A percentile compares a stretch with the other conserved stretches of the same genome.
phyloP scores from a whole-genome alignment of 176 grass and related monocot genomes.

The Triticum dicoccoides region DNA sequence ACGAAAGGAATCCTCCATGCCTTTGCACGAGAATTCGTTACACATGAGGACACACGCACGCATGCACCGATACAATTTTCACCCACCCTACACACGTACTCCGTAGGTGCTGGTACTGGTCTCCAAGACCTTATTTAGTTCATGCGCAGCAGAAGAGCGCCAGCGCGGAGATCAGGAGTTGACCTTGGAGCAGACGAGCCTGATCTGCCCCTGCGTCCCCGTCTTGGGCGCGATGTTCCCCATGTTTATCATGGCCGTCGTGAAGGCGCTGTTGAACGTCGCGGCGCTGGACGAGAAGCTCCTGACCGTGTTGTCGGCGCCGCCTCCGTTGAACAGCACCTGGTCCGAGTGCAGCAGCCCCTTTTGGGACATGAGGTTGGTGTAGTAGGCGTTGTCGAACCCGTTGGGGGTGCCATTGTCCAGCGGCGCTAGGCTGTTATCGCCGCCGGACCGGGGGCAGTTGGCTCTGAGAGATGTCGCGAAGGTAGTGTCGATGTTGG shows the following conservation, averaged over 20 bases:
- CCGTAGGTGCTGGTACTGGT: not conserved
- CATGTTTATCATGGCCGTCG: slow-evolving; percentile 56
- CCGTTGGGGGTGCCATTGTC: slow-evolving; percentile 30
- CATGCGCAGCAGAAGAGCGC: not conserved
- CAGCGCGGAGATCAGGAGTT: not conserved
- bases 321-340: slow-evolving; percentile 45
- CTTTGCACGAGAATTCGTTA: too few relatives aligned
- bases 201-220: slow-evolving; percentile 30
- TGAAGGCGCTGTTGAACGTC: slow-evolving; percentile 48
- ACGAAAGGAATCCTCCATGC: too few relatives aligned
- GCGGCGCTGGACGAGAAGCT: slow-evolving; percentile 36
- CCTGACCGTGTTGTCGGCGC: slow-evolving; percentile 42
- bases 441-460: slow-evolving; percentile 30
- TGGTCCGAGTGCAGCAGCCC: slow-evolving; percentile 73
- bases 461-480: slow-evolving; percentile 32
- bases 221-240: slow-evolving; percentile 33
- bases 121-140: not conserved
- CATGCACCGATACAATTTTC: too few relatives aligned
- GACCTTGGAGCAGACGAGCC: slow-evolving; percentile 24
- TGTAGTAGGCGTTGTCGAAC: slow-evolving; percentile 66
- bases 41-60: too few relatives aligned
- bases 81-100: too few relatives aligned
- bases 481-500: slow-evolving; percentile 46
- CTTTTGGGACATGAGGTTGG: slow-evolving; percentile 40
- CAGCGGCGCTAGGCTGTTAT: slow-evolving; percentile 46